Conservation (phyloP, 1,139 yeast species). For the Saccharomyces pastorianus region DNA sequence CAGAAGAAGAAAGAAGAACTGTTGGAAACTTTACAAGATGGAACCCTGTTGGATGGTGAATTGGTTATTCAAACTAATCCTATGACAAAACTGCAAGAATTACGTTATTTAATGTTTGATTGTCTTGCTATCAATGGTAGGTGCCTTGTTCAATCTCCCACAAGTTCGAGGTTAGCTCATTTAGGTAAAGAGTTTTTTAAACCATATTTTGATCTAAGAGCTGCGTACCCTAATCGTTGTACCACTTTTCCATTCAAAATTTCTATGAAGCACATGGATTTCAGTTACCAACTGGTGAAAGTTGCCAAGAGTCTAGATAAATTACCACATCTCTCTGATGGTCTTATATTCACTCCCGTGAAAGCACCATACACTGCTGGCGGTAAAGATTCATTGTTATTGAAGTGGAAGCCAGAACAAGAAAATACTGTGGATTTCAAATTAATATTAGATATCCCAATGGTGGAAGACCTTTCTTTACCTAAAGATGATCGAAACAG, state of each 20-base stretch:
- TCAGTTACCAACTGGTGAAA: conserved; percentile 67
- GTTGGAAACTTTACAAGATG: conserved; percentile 56
- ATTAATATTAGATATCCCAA: conserved; percentile 58
- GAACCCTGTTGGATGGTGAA: conserved; percentile 95
- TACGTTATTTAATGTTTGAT: conserved; percentile 83
- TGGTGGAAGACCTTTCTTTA: conserved; percentile 58
- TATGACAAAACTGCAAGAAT: conserved; percentile 47
- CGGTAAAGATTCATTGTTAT: conserved; percentile 61
- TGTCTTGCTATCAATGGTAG: conserved; percentile 78
- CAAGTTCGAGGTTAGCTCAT: conserved; percentile 80
- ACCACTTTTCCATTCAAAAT: conserved; percentile 77
- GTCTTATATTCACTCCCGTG: conserved; percentile 86
- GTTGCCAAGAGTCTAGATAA: conserved; percentile 68
- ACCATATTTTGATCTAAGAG: conserved; percentile 69
- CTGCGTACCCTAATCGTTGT: conserved; percentile 62
- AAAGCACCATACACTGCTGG: conserved; percentile 83
- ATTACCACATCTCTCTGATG: conserved; percentile 85
- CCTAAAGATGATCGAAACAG: conserved; percentile 67
- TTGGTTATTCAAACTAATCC: conserved; percentile 52
- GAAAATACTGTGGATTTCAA: conserved; percentile 91
- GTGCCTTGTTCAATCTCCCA: conserved; percentile 56
- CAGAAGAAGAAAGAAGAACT: conserved; percentile 40
- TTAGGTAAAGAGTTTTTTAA: conserved; percentile 73
- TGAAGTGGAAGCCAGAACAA: conserved; percentile 96
- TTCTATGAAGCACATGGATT: conserved; percentile 79